Conservation (phyloP, 805 yeast genomes). For the Candida cerambycidarum region DNA sequence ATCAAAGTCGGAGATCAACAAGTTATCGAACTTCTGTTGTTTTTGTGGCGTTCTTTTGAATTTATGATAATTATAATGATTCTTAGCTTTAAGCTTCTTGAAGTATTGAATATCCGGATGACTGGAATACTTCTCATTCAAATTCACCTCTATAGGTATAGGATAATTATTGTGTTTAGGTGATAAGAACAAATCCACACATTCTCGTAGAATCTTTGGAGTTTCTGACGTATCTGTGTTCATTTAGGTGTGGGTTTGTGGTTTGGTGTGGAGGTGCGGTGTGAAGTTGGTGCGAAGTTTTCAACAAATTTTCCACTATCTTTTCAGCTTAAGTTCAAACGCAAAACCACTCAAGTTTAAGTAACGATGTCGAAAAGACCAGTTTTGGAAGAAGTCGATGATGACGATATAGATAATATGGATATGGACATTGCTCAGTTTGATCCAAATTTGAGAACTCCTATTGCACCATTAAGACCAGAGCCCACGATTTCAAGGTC, state of each 20-base stretch:
- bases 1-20: constrained; percentile 25
- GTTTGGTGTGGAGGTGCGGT: background rate
- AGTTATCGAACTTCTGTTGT: constrained; percentile 14
- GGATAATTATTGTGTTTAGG: constrained; percentile 17
- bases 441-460: constrained; percentile 65
- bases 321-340: too few species aligned
- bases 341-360: too few species aligned
- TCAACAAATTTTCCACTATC: background rate
- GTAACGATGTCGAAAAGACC: constrained; percentile 52
- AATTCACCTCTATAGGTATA: constrained; percentile 16
- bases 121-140: constrained; percentile 14
- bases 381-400: constrained; percentile 71
- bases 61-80: constrained; percentile 39
- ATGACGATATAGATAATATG: constrained; percentile 85
- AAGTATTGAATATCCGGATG: constrained; percentile 44
- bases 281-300: background rate
- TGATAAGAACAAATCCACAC: constrained; percentile 20
- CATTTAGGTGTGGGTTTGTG: background rate
- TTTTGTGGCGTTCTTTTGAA: constrained; percentile 19
- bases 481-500: constrained; percentile 62
- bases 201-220: constrained; percentile 25
- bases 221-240: constrained; percentile 13
- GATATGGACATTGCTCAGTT: constrained; percentile 93
- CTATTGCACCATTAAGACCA: constrained; percentile 65
- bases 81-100: constrained; percentile 31